Evolutionary conservation across 139 green algal species (phyloP).

Genomic region (Chlorella sp.): DNA sequence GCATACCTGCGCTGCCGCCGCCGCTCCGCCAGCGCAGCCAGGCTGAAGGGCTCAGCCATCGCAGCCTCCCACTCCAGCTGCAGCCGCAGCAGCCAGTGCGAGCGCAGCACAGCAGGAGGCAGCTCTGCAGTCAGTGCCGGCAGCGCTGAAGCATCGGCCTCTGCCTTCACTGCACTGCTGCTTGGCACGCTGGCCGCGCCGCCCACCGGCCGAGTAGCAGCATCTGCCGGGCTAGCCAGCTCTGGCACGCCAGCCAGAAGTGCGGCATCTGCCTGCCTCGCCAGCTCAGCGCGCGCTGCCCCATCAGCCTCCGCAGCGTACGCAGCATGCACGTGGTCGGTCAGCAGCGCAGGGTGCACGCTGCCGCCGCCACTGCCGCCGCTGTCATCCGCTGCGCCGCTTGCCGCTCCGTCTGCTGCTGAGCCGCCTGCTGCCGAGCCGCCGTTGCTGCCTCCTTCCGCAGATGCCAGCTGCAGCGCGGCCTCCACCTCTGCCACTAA

Average conservation of each 20-base stretch:
- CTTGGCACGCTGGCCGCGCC: too few relatives aligned
- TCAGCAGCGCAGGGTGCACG: background rate
- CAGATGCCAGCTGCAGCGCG: background rate
- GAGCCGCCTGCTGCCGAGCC: background rate
- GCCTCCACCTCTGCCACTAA: background rate
- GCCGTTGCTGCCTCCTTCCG: background rate
- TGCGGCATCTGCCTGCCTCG: background rate
- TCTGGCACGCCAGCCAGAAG: background rate
- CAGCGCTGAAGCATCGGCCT: too few relatives aligned
- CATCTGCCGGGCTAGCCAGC: background rate
- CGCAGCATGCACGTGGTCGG: background rate
- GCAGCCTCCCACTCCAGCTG: constrained; percentile 36
- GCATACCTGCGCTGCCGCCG: constrained; percentile 22
- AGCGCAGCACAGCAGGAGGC: constrained; percentile 24
- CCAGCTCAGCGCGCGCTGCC: background rate
- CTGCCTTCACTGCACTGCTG: background rate
- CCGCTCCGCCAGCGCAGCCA: constrained; percentile 4
- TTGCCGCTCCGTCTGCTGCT: background rate
- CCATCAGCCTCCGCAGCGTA: background rate
- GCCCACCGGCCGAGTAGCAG: too few relatives aligned
- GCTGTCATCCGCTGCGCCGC: background rate
- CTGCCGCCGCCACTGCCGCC: too few relatives aligned
- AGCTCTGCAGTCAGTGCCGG: background rate
- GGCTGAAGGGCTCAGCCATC: background rate
- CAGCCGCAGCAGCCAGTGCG: constrained; percentile 36